Evolutionary conservation across 2,329 filamentous ascomycete species (phyloP), one percentile per base, ranked within the genome.

Genomic region (Aureobasidium sp.): DNA sequence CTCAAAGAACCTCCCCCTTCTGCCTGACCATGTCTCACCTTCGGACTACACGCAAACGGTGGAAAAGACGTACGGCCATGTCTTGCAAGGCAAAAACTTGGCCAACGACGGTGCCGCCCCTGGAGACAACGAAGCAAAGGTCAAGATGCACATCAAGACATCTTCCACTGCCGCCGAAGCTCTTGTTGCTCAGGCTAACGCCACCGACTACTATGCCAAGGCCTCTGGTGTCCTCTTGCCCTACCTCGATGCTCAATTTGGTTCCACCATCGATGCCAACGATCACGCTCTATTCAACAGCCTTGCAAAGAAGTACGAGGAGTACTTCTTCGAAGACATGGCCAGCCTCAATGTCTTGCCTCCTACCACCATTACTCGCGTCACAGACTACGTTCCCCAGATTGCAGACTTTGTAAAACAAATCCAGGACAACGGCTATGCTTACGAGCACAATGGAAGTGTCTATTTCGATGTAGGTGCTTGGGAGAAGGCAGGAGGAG

Each of bases 401-500:
- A 96, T 97, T 69, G 90, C 89, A 47, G 78, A 82, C 10, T 96
- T 95, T 64, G 90, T 96, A 0, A 83, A 93, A 68, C 84, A 82
- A 65, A 89, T 96, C 60, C 84, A 95, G 23, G 77, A 87, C 55
- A 95, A 96, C 70, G 88, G 89, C 0, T 96, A 92, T 67, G 93
- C 87, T 1, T 97, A 97, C 69, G 70, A 69, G 57, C 66, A 72
- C 62, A 68, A 73, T 53, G 92, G 91, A 0, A 95, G 90, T 0
- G 90, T 97, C 0, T 96, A 96, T 74, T 97, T 96, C 64, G 93
- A 96, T 68, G 96, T 95, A 65, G 78, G 81, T 4, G 84, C 89
- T 0, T 97, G 96, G 69, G 91, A 96, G 71, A 84, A 84, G 66
- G 85, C 84, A 0, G 91, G 92, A 0, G 91, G 96, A 71, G 83